These are phyloP conservation scores for Magnaporthiopsis incrustans DNA, from an alignment of 2,329 filamentous ascomycete species.

Conservation along the genomic window DNA sequence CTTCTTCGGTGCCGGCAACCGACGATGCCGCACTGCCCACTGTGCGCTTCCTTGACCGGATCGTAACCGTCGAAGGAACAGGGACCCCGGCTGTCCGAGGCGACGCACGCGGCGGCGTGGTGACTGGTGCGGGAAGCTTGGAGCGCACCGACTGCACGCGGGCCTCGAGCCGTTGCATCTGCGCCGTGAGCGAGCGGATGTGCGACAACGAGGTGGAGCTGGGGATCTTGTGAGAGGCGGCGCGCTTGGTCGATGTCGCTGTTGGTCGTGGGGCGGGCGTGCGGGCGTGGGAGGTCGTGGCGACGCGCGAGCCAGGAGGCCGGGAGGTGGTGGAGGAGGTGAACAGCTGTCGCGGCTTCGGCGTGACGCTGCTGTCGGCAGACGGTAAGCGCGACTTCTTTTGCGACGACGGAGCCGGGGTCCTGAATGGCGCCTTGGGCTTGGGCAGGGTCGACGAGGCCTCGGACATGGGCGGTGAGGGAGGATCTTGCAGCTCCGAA, in stretches of 20 bases:
- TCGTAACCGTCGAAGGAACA: slow-evolving; percentile 50
- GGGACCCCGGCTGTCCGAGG: slow-evolving; percentile 45
- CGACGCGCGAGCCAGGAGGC: slow-evolving; percentile 26
- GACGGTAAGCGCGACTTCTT: slow-evolving; percentile 48
- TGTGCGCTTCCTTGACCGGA: slow-evolving; percentile 63
- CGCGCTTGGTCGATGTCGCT: slow-evolving; percentile 40
- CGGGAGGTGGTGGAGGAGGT: slow-evolving; percentile 26
- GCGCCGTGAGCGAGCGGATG: slow-evolving; percentile 86
- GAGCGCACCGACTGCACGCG: slow-evolving; percentile 86
- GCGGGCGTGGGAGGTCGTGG: slow-evolving; percentile 37
- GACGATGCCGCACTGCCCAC: slow-evolving; percentile 47
- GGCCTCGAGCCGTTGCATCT: slow-evolving; percentile 95
- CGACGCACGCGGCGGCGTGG: slow-evolving; percentile 73
- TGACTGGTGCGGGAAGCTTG: slow-evolving; percentile 75
- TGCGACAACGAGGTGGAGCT: slow-evolving; percentile 73
- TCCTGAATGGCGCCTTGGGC: slow-evolving; percentile 35
- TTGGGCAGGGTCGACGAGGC: slow-evolving; percentile 56
- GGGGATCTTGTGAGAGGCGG: slow-evolving; percentile 41
- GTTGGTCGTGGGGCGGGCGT: slow-evolving; percentile 35
- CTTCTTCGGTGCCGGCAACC: slow-evolving; percentile 39
- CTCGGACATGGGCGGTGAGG: slow-evolving; percentile 90
- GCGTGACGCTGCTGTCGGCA: slow-evolving; percentile 43
- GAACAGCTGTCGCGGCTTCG: slow-evolving; percentile 38
- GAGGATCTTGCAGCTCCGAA: slow-evolving; percentile 69
- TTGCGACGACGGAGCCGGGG: slow-evolving; percentile 26